Conservation (phyloP, 257 asterid genomes). For the Agastache rugosa region DNA sequence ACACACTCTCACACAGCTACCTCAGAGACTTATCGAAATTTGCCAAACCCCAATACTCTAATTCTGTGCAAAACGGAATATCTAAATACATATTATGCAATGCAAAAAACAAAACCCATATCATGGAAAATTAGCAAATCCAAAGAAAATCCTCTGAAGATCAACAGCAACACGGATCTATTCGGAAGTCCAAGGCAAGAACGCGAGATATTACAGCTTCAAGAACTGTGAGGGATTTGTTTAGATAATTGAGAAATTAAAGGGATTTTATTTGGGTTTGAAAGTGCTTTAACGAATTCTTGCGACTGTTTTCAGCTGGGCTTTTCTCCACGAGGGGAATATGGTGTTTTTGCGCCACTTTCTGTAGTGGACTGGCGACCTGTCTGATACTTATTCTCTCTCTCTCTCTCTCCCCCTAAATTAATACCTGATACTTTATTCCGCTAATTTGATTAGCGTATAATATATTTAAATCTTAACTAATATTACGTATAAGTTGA, state of each 20-base stretch:
- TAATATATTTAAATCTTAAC: no score
- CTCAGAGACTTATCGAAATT: neutral
- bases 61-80: neutral
- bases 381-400: neutral
- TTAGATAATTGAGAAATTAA: neutral
- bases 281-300: neutral
- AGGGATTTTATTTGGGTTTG: constrained; percentile 5
- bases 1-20: neutral
- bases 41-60: constrained; percentile 18
- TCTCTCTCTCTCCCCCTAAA: no score
- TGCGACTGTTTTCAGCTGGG: neutral
- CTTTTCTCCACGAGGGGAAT: constrained; percentile 25
- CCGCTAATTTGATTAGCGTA: no score
- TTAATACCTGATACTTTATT: no score
- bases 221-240: neutral
- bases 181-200: no score
- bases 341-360: constrained; percentile 25
- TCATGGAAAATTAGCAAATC: constrained; percentile 13
- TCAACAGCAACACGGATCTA: constrained; percentile 34
- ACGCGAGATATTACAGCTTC: neutral
- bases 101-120: constrained; percentile 9
- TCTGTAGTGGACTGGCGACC: no score
- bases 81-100: constrained; percentile 11
- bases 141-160: constrained; percentile 19
- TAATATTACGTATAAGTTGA: no score